Percentiles rank a stretch among this genome's conserved stretches.
These are phyloP conservation scores for Quercus rubra DNA, from an alignment of 306 rosid species.

Conservation along the genomic window DNA sequence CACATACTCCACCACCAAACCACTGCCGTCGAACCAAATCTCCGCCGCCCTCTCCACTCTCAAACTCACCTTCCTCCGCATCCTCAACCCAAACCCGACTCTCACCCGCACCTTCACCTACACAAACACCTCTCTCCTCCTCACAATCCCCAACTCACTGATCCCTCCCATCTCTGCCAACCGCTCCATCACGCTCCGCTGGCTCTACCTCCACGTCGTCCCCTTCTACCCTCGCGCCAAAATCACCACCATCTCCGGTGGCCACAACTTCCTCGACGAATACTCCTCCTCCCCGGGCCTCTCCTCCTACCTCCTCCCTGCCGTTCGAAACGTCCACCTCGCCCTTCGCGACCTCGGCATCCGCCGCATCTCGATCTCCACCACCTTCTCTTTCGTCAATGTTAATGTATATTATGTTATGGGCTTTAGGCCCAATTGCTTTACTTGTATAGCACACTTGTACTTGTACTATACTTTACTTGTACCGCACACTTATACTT, in stretches of 20 bases:
- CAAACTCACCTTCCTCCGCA: slow-evolving; percentile 48
- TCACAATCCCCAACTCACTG: slow-evolving; percentile 64
- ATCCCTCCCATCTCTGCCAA: slow-evolving; percentile 58
- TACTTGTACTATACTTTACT: no score
- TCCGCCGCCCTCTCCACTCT: slow-evolving; percentile 33
- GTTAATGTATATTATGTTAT: no score
- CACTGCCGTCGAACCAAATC: slow-evolving; percentile 16
- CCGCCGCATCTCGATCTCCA: slow-evolving; percentile 61
- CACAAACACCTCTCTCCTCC: slow-evolving; percentile 64
- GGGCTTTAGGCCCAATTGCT: no score
- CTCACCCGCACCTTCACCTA: slow-evolving; percentile 58
- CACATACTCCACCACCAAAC: slow-evolving; percentile 36
- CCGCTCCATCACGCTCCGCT: slow-evolving; percentile 56
- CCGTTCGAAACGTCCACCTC: slow-evolving; percentile 57
- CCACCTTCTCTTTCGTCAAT: slow-evolving; percentile 70
- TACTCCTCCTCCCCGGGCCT: slow-evolving; percentile 34
- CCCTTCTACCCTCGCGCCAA: slow-evolving; percentile 87
- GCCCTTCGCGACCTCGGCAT: slow-evolving; percentile 75
- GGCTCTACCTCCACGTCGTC: slow-evolving; percentile 67
- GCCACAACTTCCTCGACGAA: slow-evolving; percentile 50
- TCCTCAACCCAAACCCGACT: slow-evolving; percentile 53
- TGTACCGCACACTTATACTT: no score
- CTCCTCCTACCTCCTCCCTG: slow-evolving; percentile 49
- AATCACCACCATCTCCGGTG: slow-evolving; percentile 76
- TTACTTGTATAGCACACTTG: no score